A percentile compares a stretch with the other conserved stretches of the same genome.
Conservation (phyloP, 371 early-diverging fungal genomes). For the Mortierella sp. region DNA sequence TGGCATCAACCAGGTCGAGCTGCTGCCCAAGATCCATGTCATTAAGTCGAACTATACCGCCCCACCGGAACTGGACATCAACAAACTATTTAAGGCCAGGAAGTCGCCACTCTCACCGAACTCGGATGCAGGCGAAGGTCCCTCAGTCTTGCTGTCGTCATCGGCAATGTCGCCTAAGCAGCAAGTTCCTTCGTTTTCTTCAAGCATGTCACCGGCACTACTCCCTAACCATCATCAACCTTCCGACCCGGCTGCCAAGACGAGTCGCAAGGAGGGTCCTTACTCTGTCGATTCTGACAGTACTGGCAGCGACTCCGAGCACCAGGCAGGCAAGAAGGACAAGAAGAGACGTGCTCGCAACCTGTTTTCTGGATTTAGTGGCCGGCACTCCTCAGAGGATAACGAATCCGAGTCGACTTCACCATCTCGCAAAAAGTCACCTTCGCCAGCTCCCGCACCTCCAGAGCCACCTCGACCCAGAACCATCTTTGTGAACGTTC, state of each 20-base stretch:
- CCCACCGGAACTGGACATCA: slow-evolving; percentile 24
- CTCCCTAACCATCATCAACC: background rate
- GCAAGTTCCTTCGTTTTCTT: slow-evolving; percentile 28
- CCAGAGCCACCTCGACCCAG: slow-evolving; percentile 15
- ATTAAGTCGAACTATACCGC: slow-evolving; percentile 16
- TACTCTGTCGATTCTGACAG: slow-evolving; percentile 12
- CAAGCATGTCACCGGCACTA: slow-evolving; percentile 29
- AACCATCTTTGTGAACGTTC: slow-evolving; percentile 35
- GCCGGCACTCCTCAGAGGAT: slow-evolving; percentile 10
- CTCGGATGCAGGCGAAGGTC: background rate
- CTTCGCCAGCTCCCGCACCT: background rate
- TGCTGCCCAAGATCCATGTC: slow-evolving; percentile 15
- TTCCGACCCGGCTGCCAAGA: slow-evolving; percentile 14
- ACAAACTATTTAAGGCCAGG: background rate
- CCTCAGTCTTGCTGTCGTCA: slow-evolving; percentile 14
- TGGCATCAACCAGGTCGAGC: slow-evolving; percentile 17
- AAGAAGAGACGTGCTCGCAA: background rate
- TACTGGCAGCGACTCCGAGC: background rate
- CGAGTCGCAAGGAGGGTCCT: background rate
- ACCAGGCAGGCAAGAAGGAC: background rate
- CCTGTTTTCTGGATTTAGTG: slow-evolving; percentile 27
- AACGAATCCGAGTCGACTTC: background rate
- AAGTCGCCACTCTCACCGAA: background rate
- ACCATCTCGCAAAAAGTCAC: background rate
- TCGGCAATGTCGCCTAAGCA: slow-evolving; percentile 23